A percentile compares a stretch with the other conserved stretches of the same genome.
phyloP scores from a whole-genome alignment of 768 basidiomycete genomes.

The Pisolithus tinctorius region DNA sequence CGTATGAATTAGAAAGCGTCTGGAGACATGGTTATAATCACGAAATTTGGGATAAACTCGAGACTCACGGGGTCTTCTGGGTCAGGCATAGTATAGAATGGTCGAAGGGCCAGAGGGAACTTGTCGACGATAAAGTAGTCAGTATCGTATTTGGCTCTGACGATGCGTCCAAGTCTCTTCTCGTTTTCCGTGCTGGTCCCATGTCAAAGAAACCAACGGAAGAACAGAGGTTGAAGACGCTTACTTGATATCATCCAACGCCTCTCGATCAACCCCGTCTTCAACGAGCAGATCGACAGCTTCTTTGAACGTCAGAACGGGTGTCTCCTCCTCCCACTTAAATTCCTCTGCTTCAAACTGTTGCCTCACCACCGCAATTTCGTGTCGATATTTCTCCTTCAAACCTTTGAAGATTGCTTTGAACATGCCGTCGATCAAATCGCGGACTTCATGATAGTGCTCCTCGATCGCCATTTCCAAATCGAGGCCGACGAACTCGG shows the following conservation, averaged over 20 bases:
- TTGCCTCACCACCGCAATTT: slow-evolving; percentile 73
- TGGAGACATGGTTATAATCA: slow-evolving; percentile 23
- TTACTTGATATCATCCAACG: slow-evolving; percentile 86
- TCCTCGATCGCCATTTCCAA: slow-evolving; percentile 98
- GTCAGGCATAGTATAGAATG: slow-evolving; percentile 99
- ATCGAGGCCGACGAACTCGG: slow-evolving; percentile 98
- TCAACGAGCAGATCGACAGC: slow-evolving; percentile 82
- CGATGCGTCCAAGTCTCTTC: slow-evolving; percentile 82
- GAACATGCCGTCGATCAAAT: slow-evolving; percentile 83
- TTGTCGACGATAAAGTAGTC: slow-evolving; percentile 99
- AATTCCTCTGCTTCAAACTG: slow-evolving; percentile 97
- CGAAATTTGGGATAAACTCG: neutral
- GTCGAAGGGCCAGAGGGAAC: slow-evolving; percentile 91
- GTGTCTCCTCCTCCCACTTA: slow-evolving; percentile 87
- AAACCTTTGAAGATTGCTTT: slow-evolving; percentile 82
- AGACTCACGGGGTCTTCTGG: slow-evolving; percentile 72
- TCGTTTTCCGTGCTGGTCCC: slow-evolving; percentile 86
- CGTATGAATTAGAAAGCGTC: slow-evolving; percentile 95
- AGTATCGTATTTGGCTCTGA: slow-evolving; percentile 91
- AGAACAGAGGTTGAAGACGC: slow-evolving; percentile 16
- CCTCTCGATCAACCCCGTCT: slow-evolving; percentile 74
- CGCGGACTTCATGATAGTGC: slow-evolving; percentile 97
- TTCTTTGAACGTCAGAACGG: slow-evolving; percentile 79
- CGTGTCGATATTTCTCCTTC: slow-evolving; percentile 65
- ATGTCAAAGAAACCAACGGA: neutral